Percentiles rank a stretch among this genome's conserved stretches.
phyloP scores from a whole-genome alignment of 1,139 yeast species.

The Nadsonia starkeyi-henricii region DNA sequence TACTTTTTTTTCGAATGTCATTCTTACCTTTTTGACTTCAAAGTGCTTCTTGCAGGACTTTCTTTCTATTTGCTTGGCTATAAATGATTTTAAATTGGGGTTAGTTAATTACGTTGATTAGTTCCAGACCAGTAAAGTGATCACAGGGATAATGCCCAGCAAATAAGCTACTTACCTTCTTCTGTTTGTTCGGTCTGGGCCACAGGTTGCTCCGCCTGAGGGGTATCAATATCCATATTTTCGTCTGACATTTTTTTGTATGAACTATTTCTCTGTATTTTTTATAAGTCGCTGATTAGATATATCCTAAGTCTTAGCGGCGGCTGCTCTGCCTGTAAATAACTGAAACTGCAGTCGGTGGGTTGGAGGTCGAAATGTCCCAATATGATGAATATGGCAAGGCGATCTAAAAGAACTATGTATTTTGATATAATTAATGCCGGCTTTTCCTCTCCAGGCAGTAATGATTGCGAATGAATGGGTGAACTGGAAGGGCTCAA shows the following conservation, averaged over 20 bases:
- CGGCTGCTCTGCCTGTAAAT: too few species aligned
- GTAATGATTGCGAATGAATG: neutral
- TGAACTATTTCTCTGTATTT: too few species aligned
- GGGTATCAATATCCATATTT: constrained; percentile 11
- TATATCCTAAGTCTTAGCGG: too few species aligned
- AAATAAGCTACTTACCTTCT: constrained; percentile 1
- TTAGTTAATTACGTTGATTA: neutral
- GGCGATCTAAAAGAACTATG: too few species aligned
- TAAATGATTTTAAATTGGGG: constrained; percentile 18
- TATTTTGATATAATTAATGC: too few species aligned
- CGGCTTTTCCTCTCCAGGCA: too few species aligned
- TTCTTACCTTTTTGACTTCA: constrained; percentile 43
- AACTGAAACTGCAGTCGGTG: too few species aligned
- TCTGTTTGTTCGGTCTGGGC: neutral
- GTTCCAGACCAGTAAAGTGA: neutral
- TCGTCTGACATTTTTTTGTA: constrained; percentile 10
- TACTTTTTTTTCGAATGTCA: neutral
- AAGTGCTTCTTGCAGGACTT: constrained; percentile 37
- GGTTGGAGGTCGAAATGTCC: too few species aligned
- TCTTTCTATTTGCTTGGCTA: constrained; percentile 4
- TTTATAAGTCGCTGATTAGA: too few species aligned
- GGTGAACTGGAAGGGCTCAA: neutral
- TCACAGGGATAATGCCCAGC: too few species aligned
- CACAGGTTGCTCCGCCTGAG: neutral
- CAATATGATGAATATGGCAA: too few species aligned